Conservation (phyloP, 768 basidiomycete species). For the Auricularia cornea region DNA sequence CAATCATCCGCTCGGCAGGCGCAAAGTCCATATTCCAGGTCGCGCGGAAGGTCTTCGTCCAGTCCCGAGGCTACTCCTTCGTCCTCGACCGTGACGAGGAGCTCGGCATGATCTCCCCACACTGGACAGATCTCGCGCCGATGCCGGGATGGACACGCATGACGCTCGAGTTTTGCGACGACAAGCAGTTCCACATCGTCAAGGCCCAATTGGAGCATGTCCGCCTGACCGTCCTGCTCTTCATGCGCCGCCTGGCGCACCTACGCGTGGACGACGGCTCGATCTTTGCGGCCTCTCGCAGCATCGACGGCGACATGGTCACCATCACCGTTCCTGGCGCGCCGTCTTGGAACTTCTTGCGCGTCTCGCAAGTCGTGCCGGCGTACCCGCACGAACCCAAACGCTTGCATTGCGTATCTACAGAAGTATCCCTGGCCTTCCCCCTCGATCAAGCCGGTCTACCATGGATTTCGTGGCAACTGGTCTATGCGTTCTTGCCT, state of each 20-base stretch:
- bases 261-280: conserved; percentile 8
- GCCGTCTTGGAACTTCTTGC: neutral
- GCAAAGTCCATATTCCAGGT: conserved; percentile 24
- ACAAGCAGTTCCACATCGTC: conserved; percentile 7
- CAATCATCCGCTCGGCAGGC: conserved; percentile 2
- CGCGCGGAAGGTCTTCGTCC: conserved; percentile 15
- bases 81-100: conserved; percentile 10
- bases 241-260: conserved; percentile 15
- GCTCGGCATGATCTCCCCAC: conserved; percentile 20
- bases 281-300: neutral
- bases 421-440: conserved; percentile 18
- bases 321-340: neutral
- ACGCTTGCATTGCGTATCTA: conserved; percentile 9
- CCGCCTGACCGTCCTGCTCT: conserved; percentile 17
- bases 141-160: conserved; percentile 17
- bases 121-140: neutral
- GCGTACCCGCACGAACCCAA: conserved; percentile 9
- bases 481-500: conserved; percentile 20
- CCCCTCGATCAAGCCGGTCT: conserved; percentile 10
- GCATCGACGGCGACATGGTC: neutral
- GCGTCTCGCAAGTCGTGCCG: neutral
- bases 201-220: conserved; percentile 9
- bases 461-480: conserved; percentile 11
- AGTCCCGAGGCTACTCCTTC: conserved; percentile 15
- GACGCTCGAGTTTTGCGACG: conserved; percentile 8